phyloP scores from a whole-genome alignment of 257 asterid genomes.

The Solanum lignicaule region DNA sequence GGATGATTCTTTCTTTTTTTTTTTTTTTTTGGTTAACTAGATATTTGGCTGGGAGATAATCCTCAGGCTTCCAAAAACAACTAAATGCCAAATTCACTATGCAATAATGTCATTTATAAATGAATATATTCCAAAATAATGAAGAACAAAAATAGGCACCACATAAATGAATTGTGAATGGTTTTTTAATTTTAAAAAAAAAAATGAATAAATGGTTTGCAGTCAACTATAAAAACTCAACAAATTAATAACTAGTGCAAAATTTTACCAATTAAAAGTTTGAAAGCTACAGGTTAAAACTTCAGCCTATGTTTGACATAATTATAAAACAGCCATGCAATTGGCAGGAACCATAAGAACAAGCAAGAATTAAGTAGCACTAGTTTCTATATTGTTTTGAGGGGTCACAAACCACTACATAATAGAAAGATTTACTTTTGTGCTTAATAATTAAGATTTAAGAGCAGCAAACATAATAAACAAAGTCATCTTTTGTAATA shows the following conservation, averaged over 20 bases:
- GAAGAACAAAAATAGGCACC: not conserved
- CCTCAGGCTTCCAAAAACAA: not conserved
- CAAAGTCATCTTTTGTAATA: not conserved
- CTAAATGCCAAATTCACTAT: not conserved
- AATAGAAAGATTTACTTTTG: not conserved
- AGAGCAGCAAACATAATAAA: not conserved
- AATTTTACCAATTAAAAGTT: not conserved
- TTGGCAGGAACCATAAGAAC: not conserved
- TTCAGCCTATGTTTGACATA: not conserved
- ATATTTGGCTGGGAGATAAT: not conserved
- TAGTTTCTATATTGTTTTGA: not conserved
- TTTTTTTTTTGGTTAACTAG: not conserved
- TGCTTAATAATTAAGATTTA: not conserved
- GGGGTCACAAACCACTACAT: not conserved
- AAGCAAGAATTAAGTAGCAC: not conserved
- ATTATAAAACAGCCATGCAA: not conserved
- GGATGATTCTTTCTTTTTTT: not conserved
- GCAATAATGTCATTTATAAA: not conserved
- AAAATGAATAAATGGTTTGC: not conserved
- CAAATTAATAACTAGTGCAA: not conserved
- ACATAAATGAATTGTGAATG: not conserved
- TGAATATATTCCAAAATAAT: not conserved
- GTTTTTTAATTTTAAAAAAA: not conserved
- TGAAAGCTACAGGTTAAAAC: not conserved
- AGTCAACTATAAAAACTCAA: not conserved